Percentiles rank a stretch among this genome's conserved stretches.
Conservation (phyloP, 225 moss, liverwort and hornwort genomes). For the Pseudisothecium myosuroides region DNA sequence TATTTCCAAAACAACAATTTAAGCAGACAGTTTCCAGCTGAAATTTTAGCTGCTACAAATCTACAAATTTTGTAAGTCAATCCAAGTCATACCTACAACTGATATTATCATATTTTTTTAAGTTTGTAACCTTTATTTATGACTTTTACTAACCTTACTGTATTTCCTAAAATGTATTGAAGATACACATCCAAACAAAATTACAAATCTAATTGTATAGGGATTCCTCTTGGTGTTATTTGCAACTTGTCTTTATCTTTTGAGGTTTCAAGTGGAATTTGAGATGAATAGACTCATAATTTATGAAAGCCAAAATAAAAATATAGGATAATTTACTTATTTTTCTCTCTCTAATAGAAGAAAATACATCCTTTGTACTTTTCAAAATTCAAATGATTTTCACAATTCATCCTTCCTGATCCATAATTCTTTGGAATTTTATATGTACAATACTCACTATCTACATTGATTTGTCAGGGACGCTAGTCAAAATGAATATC, state of each 20-base stretch:
- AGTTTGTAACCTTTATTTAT: not conserved
- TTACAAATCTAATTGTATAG: not conserved
- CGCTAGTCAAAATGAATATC: not conserved
- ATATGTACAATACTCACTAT: not conserved
- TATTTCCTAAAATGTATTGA: not conserved
- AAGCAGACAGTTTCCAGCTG: not conserved
- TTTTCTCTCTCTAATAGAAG: not conserved
- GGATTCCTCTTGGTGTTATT: not conserved
- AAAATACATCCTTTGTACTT: not conserved
- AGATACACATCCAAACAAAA: not conserved
- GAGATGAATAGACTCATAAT: not conserved
- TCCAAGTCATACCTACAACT: not conserved
- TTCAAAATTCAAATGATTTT: not conserved
- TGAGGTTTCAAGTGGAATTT: accelerated
- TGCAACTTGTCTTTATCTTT: too few relatives aligned
- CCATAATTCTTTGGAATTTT: not conserved
- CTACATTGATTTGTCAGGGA: not conserved
- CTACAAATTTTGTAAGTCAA: not conserved
- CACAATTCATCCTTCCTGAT: not conserved
- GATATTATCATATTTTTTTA: not conserved
- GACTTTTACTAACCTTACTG: not conserved
- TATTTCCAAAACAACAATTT: not conserved
- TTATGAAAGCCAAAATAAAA: not conserved
- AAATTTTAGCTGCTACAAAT: not conserved
- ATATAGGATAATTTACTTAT: not conserved